phyloP scores from a whole-genome alignment of 2,329 filamentous ascomycete species.

The Botryosphaeria dothidea region DNA sequence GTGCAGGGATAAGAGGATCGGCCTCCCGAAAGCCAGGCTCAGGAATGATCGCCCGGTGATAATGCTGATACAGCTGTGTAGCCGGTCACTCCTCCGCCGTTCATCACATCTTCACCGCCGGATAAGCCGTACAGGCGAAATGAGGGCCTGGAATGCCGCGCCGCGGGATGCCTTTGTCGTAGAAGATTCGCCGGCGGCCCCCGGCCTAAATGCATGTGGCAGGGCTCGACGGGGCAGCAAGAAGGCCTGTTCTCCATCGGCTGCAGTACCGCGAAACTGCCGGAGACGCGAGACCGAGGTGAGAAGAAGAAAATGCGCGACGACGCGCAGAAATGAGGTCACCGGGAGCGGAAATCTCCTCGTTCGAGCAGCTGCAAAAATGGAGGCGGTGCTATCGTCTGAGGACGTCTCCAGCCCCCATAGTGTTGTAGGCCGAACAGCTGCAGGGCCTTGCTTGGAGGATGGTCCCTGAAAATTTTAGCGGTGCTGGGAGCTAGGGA shows the following conservation, averaged over 20 bases:
- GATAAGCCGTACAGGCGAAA: conserved; percentile 9
- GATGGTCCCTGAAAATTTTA: conserved; percentile 4
- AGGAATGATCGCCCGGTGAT: conserved; percentile 16
- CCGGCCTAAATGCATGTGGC: background rate
- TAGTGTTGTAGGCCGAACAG: background rate
- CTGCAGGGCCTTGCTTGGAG: background rate
- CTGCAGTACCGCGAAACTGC: conserved; percentile 7
- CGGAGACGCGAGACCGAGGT: background rate
- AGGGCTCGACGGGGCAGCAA: background rate
- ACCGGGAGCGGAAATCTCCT: background rate
- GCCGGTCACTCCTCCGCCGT: conserved; percentile 5
- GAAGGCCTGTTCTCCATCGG: background rate
- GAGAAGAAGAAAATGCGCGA: background rate
- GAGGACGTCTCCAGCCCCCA: no score
- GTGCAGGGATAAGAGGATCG: conserved; percentile 11
- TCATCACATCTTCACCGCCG: conserved; percentile 10
- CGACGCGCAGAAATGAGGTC: background rate
- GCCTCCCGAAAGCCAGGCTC: background rate
- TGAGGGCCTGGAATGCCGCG: conserved; percentile 10
- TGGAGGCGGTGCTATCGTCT: no score
- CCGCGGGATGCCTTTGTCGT: conserved; percentile 6
- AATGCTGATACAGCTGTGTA: background rate
- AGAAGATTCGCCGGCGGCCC: background rate
- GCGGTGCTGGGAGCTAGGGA: background rate
- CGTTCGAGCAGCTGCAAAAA: no score